A percentile compares a stretch with the other conserved stretches of the same genome.
phyloP scores from a whole-genome alignment of 2,329 filamentous ascomycete species.

The Fonsecaea multimorphosa region DNA sequence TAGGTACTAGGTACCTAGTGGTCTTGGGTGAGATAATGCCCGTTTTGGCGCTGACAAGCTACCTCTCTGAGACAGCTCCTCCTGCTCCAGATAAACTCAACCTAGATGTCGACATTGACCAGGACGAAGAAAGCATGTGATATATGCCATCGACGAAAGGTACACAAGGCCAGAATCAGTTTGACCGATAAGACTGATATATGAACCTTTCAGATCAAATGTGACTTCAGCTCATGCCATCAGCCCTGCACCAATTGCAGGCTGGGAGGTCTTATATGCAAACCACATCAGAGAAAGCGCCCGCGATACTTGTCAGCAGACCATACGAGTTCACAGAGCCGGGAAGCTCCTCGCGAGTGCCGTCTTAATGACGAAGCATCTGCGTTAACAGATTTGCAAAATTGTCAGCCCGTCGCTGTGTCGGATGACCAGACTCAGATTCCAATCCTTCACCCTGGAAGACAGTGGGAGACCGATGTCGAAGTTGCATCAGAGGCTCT shows the following conservation, averaged over 20 bases:
- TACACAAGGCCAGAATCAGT: background rate
- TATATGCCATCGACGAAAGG: conserved; percentile 26
- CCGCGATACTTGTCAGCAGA: conserved; percentile 18
- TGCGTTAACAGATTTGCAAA: background rate
- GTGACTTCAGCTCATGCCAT: conserved; percentile 9
- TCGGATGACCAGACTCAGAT: background rate
- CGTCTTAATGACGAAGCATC: background rate
- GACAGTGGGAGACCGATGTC: background rate
- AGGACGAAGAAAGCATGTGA: conserved; percentile 19
- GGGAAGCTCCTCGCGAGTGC: background rate
- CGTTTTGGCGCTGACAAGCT: background rate
- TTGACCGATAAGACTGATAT: background rate
- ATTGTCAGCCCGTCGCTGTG: background rate
- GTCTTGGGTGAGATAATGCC: background rate
- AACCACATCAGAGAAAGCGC: conserved; percentile 22
- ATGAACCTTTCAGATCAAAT: conserved; percentile 20
- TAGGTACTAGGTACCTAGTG: too few species aligned
- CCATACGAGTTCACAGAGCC: background rate
- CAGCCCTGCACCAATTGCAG: conserved; percentile 21
- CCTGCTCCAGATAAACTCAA: background rate
- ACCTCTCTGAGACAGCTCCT: background rate
- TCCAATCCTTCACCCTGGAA: background rate
- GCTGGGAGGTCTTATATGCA: conserved; percentile 9
- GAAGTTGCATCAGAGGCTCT: background rate
- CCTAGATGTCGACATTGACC: conserved; percentile 2